These are phyloP conservation scores for Colletotrichum abscissum DNA, from an alignment of 2,329 filamentous ascomycete genomes.

Conservation along the genomic window DNA sequence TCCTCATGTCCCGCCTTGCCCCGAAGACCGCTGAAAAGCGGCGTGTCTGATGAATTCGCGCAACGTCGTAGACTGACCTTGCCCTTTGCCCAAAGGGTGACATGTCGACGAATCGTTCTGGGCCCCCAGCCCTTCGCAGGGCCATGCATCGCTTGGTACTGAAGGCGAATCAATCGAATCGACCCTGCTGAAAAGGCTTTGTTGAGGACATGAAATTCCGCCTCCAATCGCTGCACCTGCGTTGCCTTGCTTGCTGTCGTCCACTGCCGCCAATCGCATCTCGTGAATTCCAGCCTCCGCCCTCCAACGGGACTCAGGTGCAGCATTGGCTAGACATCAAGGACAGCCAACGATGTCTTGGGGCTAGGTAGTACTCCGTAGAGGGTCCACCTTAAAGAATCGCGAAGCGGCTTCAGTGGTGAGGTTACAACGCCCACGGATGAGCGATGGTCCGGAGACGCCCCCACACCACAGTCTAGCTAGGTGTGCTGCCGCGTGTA, in stretches of 20 bases:
- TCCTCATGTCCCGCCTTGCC: background rate
- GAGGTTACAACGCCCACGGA: slow-evolving; percentile 32
- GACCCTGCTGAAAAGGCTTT: background rate
- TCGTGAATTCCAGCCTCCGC: background rate
- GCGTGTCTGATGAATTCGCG: background rate
- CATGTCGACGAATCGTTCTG: background rate
- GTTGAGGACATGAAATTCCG: background rate
- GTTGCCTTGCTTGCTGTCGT: background rate
- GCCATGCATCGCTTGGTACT: background rate
- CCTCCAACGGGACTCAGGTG: background rate
- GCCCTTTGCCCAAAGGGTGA: background rate
- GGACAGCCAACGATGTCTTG: background rate
- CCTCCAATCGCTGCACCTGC: background rate
- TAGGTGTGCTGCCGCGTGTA: background rate
- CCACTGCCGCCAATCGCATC: slow-evolving; percentile 4
- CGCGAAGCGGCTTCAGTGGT: background rate
- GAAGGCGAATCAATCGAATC: background rate
- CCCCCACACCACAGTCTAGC: background rate
- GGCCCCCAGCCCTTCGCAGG: background rate
- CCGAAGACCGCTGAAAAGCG: background rate
- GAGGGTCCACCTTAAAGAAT: background rate
- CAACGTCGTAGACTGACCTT: background rate
- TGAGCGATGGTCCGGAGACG: slow-evolving; percentile 21
- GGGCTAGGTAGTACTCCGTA: too few species aligned
- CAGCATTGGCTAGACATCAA: background rate